Percentiles rank a stretch among this genome's conserved stretches.
These are phyloP conservation scores for Metschnikowia hibisci DNA, from an alignment of 805 yeast genomes.

Conservation along the genomic window DNA sequence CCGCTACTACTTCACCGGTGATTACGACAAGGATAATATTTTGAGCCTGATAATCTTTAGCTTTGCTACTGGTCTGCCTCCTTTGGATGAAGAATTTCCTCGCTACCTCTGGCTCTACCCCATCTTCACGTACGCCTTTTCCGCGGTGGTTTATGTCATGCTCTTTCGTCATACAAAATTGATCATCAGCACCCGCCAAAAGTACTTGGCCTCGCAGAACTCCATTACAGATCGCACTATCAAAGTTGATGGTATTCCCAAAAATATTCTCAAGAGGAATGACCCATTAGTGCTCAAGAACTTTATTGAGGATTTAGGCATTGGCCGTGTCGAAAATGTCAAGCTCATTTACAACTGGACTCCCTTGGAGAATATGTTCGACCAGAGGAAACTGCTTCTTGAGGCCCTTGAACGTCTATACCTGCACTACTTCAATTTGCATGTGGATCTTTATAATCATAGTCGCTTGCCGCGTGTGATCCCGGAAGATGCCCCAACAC, in stretches of 20 bases:
- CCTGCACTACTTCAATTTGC: conserved; percentile 39
- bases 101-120: conserved; percentile 51
- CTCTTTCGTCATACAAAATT: conserved; percentile 45
- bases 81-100: conserved; percentile 35
- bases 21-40: conserved; percentile 39
- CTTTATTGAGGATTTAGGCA: conserved; percentile 52
- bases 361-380: conserved; percentile 37
- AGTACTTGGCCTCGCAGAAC: conserved; percentile 55
- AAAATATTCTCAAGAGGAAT: conserved; percentile 31
- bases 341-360: conserved; percentile 46
- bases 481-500: conserved; percentile 16
- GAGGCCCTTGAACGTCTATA: conserved; percentile 39
- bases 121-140: conserved; percentile 52
- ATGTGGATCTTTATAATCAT: conserved; percentile 36
- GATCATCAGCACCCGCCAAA: conserved; percentile 51
- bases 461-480: conserved; percentile 32
- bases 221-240: conserved; percentile 60
- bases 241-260: conserved; percentile 52
- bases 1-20: conserved; percentile 38
- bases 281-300: conserved; percentile 41
- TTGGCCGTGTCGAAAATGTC: conserved; percentile 52
- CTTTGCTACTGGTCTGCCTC: conserved; percentile 18
- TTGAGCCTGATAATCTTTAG: conserved; percentile 11
- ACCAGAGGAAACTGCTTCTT: conserved; percentile 29
- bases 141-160: conserved; percentile 43